phyloP scores from a whole-genome alignment of 257 asterid genomes.

The Dorcoceras hygrometricum region DNA sequence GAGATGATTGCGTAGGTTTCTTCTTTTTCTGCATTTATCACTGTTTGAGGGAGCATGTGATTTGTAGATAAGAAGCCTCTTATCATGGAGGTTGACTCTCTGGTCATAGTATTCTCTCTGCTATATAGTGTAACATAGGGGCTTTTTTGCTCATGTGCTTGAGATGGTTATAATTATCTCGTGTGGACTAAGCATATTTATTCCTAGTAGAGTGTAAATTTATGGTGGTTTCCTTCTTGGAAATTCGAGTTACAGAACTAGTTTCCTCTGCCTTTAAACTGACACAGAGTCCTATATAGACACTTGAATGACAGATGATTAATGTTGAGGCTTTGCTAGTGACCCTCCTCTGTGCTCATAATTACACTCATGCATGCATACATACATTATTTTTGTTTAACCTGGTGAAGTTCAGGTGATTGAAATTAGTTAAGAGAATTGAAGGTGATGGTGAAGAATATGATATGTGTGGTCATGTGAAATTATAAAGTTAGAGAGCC shows the following conservation, averaged over 20 bases:
- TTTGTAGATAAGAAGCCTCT: background rate
- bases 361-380: background rate
- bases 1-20: constrained; percentile 77
- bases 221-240: background rate
- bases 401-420: background rate
- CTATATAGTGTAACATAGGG: background rate
- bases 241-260: background rate
- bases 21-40: constrained; percentile 18
- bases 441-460: background rate
- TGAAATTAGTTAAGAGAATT: background rate
- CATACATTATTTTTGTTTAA: background rate
- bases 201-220: background rate
- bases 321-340: constrained; percentile 10
- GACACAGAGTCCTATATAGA: background rate
- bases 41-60: background rate
- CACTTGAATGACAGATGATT: background rate
- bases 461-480: constrained; percentile 4
- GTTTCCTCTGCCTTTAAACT: background rate
- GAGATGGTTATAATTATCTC: background rate
- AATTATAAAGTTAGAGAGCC: background rate
- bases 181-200: background rate
- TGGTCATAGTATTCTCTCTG: background rate
- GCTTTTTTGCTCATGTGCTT: background rate
- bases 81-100: background rate
- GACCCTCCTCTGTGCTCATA: background rate